Conservation (phyloP, 192 early-diverging fungal species). For the Pilaira anomala region DNA sequence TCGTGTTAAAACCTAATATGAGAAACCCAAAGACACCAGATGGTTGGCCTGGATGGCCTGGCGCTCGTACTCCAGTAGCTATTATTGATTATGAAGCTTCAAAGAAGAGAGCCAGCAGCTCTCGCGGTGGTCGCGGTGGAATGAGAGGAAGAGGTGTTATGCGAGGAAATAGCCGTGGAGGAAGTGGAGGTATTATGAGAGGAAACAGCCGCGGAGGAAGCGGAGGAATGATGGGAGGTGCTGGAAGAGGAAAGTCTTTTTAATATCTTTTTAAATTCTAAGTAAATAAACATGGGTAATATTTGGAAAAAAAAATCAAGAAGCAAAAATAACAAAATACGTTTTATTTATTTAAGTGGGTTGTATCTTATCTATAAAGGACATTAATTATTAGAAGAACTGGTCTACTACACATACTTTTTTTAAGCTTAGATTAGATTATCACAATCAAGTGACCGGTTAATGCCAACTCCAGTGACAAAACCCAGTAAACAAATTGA, state of each 20-base stretch:
- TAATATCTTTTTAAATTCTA: too few species aligned
- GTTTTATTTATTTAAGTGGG: too few species aligned
- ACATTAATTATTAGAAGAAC: too few species aligned
- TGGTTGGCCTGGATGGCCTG: constrained; percentile 38
- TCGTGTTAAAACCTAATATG: constrained; percentile 21
- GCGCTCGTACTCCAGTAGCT: constrained; percentile 13
- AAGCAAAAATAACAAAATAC: too few species aligned
- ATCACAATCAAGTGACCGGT: too few species aligned
- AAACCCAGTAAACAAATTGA: too few species aligned
- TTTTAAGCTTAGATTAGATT: too few species aligned
- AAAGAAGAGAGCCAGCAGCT: neutral
- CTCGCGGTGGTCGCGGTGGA: neutral
- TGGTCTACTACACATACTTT: too few species aligned
- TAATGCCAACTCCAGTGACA: too few species aligned
- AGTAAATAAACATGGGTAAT: too few species aligned
- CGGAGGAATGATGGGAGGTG: neutral
- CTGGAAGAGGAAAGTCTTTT: neutral
- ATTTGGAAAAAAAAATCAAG: too few species aligned
- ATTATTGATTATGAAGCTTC: constrained; percentile 20
- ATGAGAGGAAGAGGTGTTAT: neutral
- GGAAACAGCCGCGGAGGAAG: neutral
- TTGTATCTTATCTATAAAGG: too few species aligned
- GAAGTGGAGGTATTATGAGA: neutral
- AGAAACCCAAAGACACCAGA: constrained; percentile 24
- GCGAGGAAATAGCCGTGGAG: neutral